Evolutionary conservation across 371 early-diverging fungal species (phyloP), one percentile per base, ranked within the genome.

Genomic region (Circinella minor): DNA sequence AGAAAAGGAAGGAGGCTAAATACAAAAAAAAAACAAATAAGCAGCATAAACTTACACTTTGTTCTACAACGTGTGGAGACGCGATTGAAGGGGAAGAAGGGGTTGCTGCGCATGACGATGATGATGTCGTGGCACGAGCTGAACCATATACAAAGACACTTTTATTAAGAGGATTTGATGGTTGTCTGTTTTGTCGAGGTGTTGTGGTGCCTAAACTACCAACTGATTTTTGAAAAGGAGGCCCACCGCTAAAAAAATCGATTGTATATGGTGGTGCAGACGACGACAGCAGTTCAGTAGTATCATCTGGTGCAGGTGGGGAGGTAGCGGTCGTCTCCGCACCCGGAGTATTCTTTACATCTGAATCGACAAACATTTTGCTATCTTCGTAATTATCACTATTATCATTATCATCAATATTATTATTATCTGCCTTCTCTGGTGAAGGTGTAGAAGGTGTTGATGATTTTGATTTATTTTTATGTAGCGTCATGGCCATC

Each of bases 401-500:
- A 6, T 66, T 59, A 11, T 66, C 61, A 6, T 66, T 59, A 11
- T 66, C 61, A 27, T 27, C 27, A 27, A 27, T 27, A 27, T 2
- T 27, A 27, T 27, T 27, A 27, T 27, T 27, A 3, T 61, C 73
- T 47, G 55, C 39, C 49, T 68, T 65, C 8, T 71, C 71, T 49
- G 48, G 46, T 15, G 61, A 36, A 37, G 72, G 68, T 37, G 72
- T 64, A 3, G 68, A 64, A 2, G 64, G 68, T 5, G 65, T 36
- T 17, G 63, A 68, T 15, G 68, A 68, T 36, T 62, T 68, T 4
- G 18, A 17, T 15, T 68, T 67, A 37, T 81, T 77, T 60, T 84
- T 82, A 63, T 79, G 80, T 7, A 84, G 66, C 5, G 84, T 81
- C 79, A 88, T 79, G 17, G 86, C 86, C 90, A 90, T 89, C 78